Evolutionary conservation across 75 land plant genomes (phyloP).

Genomic region (Ceratopteris richardii): DNA sequence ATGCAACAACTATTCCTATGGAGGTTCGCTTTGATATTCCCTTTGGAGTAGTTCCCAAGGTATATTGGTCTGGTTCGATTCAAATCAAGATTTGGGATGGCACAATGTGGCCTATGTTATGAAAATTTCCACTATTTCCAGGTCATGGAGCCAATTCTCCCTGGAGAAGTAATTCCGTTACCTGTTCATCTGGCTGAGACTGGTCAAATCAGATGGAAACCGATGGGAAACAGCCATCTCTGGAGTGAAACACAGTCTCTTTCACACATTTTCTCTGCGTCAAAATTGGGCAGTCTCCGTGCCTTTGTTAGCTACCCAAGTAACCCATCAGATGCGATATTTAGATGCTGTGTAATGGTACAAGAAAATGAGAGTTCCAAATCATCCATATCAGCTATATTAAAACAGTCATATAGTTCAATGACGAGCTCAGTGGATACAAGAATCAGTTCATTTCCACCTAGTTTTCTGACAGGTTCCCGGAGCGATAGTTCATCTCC

Average conservation of each 20-base stretch:
- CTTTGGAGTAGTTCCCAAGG: slow-evolving; percentile 88
- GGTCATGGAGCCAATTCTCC: slow-evolving; percentile 83
- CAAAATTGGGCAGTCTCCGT: slow-evolving; percentile 36
- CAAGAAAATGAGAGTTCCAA: slow-evolving; percentile 20
- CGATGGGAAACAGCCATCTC: slow-evolving; percentile 50
- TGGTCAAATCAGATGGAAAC: slow-evolving; percentile 86
- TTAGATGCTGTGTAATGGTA: slow-evolving; percentile 81
- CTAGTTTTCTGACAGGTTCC: neutral
- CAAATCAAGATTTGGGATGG: neutral
- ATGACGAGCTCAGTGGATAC: neutral
- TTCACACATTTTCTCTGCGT: slow-evolving; percentile 44
- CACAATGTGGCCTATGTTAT: too few relatives aligned
- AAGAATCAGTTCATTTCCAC: neutral
- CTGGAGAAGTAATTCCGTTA: slow-evolving; percentile 81
- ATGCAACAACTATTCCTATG: slow-evolving; percentile 70
- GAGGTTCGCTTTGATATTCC: slow-evolving; percentile 97
- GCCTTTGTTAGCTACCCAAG: slow-evolving; percentile 86
- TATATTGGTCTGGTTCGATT: slow-evolving; percentile 17
- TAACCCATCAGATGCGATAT: slow-evolving; percentile 62
- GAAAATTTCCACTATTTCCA: slow-evolving; percentile 19
- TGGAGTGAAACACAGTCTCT: slow-evolving; percentile 93
- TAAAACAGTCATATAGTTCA: neutral
- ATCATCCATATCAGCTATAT: neutral
- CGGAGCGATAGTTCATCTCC: neutral
- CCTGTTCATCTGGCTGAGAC: slow-evolving; percentile 95